These are phyloP conservation scores for Mrakia hoshinonis DNA, from an alignment of 768 basidiomycete genomes.

Conservation along the genomic window DNA sequence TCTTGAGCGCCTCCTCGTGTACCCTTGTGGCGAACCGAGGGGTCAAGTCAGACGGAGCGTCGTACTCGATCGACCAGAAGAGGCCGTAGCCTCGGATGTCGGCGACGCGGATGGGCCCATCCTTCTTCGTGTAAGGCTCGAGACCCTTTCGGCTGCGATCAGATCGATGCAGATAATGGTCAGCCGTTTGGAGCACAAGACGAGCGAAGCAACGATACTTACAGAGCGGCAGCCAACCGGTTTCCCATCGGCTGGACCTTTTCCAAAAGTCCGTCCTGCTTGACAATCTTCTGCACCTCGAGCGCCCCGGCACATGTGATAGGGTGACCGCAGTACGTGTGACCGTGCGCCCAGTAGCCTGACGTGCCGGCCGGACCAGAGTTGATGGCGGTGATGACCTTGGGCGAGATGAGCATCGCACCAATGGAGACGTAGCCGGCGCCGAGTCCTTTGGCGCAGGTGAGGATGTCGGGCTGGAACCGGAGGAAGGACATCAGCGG, in stretches of 20 bases:
- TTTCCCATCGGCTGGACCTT: neutral
- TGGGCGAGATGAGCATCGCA: constrained; percentile 49
- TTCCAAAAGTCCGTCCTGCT: constrained; percentile 52
- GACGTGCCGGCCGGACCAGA: neutral
- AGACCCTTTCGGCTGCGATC: constrained; percentile 52
- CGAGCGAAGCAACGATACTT: neutral
- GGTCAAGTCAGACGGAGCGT: constrained; percentile 47
- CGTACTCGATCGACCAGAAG: constrained; percentile 79
- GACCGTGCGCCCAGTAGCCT: constrained; percentile 4
- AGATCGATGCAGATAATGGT: constrained; percentile 44
- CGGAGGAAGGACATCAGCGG: neutral
- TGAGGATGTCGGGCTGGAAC: constrained; percentile 64
- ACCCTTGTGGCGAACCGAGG: constrained; percentile 66
- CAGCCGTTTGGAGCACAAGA: neutral
- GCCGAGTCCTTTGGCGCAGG: constrained; percentile 79
- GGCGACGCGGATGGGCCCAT: constrained; percentile 58
- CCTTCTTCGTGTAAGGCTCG: constrained; percentile 49
- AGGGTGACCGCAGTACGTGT: constrained; percentile 50
- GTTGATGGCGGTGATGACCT: constrained; percentile 12
- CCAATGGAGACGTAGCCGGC: constrained; percentile 70
- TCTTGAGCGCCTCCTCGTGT: constrained; percentile 51
- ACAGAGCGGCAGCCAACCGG: neutral
- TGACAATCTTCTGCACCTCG: constrained; percentile 68
- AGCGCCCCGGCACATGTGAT: constrained; percentile 68
- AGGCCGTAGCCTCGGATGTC: constrained; percentile 76